Percentiles rank a stretch among this genome's conserved stretches.
Conservation (phyloP, 2,329 filamentous ascomycete genomes). For the Fusarium neocosmosporiellum region DNA sequence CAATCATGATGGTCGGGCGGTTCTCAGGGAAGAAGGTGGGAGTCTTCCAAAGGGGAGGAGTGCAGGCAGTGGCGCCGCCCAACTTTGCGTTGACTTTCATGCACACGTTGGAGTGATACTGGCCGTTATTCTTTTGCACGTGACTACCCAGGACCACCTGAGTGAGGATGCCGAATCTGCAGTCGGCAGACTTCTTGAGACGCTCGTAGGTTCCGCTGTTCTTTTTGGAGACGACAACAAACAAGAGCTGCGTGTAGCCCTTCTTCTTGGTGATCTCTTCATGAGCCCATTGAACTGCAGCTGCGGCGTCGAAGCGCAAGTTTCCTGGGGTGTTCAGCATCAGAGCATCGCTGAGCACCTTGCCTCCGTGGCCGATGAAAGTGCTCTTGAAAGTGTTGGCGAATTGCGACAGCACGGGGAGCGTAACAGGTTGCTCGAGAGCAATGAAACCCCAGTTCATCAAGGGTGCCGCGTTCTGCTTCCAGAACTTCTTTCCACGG, state of each 20-base stretch:
- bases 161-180: constrained; percentile 83
- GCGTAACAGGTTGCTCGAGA: constrained; percentile 65
- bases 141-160: constrained; percentile 83
- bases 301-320: constrained; percentile 56
- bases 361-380: constrained; percentile 64
- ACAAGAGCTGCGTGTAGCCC: constrained; percentile 76
- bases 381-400: constrained; percentile 56
- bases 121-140: constrained; percentile 75
- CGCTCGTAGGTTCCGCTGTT: constrained; percentile 80
- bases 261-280: constrained; percentile 64
- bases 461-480: constrained; percentile 71
- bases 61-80: constrained; percentile 78
- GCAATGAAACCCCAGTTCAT: constrained; percentile 80
- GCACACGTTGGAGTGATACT: constrained; percentile 92
- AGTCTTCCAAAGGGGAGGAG: constrained; percentile 49
- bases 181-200: constrained; percentile 91
- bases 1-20: constrained; percentile 82
- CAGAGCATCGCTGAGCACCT: constrained; percentile 49
- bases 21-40: constrained; percentile 51
- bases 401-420: constrained; percentile 48
- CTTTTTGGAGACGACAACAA: constrained; percentile 80
- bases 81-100: constrained; percentile 99
- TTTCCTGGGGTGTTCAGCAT: constrained; percentile 49
- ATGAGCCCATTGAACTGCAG: constrained; percentile 59
- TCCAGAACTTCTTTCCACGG: constrained; percentile 79